Conservation (phyloP, 202 grass and related monocot genomes). For the Elaeis oleifera region DNA sequence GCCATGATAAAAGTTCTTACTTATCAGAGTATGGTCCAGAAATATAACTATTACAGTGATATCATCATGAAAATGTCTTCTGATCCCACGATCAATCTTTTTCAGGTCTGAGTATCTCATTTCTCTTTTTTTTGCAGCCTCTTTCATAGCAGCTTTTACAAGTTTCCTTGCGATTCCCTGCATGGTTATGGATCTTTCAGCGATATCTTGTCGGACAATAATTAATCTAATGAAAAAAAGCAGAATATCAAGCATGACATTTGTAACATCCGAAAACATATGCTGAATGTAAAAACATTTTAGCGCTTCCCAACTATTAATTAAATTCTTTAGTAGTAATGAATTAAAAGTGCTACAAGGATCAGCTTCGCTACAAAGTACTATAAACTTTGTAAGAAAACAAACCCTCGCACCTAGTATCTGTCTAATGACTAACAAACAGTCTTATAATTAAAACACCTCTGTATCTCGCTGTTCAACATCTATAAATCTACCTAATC, state of each 20-base stretch:
- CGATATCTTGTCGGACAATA: not conserved
- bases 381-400: too few relatives aligned
- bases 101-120: constrained; percentile 49
- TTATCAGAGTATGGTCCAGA: constrained; percentile 23
- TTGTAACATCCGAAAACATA: not conserved
- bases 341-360: too few relatives aligned
- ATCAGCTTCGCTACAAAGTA: too few relatives aligned
- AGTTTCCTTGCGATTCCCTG: constrained; percentile 40
- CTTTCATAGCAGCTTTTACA: constrained; percentile 33
- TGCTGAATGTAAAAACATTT: too few relatives aligned
- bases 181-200: not conserved
- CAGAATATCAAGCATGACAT: not conserved
- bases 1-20: constrained; percentile 27
- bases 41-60: constrained; percentile 46
- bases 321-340: too few relatives aligned
- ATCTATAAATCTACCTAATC: too few relatives aligned
- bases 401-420: too few relatives aligned
- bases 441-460: too few relatives aligned
- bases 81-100: constrained; percentile 42
- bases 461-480: too few relatives aligned
- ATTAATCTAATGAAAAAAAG: not conserved
- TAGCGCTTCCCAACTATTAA: too few relatives aligned
- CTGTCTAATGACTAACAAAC: too few relatives aligned
- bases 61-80: constrained; percentile 56
- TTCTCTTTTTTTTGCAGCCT: constrained; percentile 46